Percentiles rank a stretch among this genome's conserved stretches.
Conservation (phyloP, 2,329 filamentous ascomycete genomes). For the Phaeosphaeria sp. region DNA sequence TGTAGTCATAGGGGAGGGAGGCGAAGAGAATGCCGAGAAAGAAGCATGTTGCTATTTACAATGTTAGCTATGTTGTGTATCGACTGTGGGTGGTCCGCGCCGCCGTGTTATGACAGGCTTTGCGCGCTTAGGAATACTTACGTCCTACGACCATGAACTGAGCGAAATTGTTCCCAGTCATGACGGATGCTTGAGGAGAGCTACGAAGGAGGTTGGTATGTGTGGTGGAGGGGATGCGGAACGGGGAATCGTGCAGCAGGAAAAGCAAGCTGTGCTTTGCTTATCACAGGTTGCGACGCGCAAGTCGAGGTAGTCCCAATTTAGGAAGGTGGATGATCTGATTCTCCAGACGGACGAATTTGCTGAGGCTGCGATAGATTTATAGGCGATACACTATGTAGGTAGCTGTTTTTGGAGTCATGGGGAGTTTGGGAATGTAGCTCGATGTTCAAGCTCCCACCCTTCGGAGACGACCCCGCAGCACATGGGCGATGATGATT, state of each 20-base stretch:
- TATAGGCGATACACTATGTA: too few relatives aligned
- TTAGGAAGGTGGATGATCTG: constrained; percentile 35
- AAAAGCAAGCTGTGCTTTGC: constrained; percentile 12
- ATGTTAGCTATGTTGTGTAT: constrained; percentile 11
- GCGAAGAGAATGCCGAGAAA: constrained; percentile 98
- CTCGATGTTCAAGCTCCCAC: constrained; percentile 13
- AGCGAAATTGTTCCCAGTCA: constrained; percentile 72
- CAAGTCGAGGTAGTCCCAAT: constrained; percentile 28
- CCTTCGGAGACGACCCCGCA: constrained; percentile 21
- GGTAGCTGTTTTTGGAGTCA: too few relatives aligned
- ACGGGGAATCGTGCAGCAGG: constrained; percentile 13
- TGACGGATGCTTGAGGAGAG: constrained; percentile 18
- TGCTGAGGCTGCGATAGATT: neutral
- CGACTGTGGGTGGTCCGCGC: constrained; percentile 3
- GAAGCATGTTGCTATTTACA: constrained; percentile 74
- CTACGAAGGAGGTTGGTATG: neutral
- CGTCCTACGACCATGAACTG: constrained; percentile 97
- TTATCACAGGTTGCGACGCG: constrained; percentile 20
- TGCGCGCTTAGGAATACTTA: constrained; percentile 58
- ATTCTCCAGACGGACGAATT: constrained; percentile 12
- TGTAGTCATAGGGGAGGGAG: constrained; percentile 93
- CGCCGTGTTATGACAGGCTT: neutral
- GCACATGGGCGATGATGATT: constrained; percentile 13
- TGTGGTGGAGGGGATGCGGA: constrained; percentile 11
- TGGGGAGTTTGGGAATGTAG: neutral